These are phyloP conservation scores for Cadophora gregata DNA, from an alignment of 2,329 filamentous ascomycete species.

Conservation along the genomic window DNA sequence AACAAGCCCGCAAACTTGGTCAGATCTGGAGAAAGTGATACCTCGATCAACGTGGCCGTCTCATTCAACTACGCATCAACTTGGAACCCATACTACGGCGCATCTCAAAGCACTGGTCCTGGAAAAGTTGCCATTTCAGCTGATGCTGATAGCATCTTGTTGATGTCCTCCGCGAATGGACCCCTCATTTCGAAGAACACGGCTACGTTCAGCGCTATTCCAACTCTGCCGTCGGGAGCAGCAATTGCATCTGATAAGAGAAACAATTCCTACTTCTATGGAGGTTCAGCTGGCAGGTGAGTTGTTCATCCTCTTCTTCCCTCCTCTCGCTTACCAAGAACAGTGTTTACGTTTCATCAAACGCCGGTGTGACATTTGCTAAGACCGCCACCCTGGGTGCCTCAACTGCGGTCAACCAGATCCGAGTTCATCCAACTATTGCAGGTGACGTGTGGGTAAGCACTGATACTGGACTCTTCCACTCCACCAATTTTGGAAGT, in stretches of 20 bases:
- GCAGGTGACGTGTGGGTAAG: conserved; percentile 67
- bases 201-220: conserved; percentile 52
- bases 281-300: conserved; percentile 24
- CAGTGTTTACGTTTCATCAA: conserved; percentile 57
- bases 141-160: conserved; percentile 27
- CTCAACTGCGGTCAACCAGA: conserved; percentile 52
- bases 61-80: conserved; percentile 29
- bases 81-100: conserved; percentile 31
- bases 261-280: conserved; percentile 33
- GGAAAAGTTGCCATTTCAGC: conserved; percentile 33
- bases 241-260: conserved; percentile 59
- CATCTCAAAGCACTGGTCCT: conserved; percentile 19
- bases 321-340: neutral
- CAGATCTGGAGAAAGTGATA: conserved; percentile 27
- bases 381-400: conserved; percentile 21
- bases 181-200: conserved; percentile 25
- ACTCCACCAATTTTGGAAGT: conserved; percentile 55
- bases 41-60: conserved; percentile 25
- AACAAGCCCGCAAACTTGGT: conserved; percentile 29
- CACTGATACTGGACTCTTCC: conserved; percentile 59
- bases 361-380: conserved; percentile 55
- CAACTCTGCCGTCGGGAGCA: conserved; percentile 50
- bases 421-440: conserved; percentile 55
- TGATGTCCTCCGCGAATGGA: conserved; percentile 25
- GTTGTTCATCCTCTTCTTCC: neutral